phyloP scores from a whole-genome alignment of 2,329 filamentous ascomycete genomes.

The Fusarium sp. region DNA sequence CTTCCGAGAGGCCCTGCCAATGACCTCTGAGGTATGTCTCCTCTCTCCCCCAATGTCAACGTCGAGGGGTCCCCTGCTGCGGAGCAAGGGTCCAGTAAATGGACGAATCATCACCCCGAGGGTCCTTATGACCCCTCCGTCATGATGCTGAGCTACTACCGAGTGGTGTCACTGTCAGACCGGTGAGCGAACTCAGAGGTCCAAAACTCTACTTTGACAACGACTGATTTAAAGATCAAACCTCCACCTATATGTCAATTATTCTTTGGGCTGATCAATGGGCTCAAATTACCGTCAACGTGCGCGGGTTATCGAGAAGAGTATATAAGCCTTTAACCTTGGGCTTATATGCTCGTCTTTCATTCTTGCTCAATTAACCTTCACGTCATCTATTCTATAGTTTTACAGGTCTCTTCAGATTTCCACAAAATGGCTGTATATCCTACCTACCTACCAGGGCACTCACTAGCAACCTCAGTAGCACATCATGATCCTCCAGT shows the following conservation, averaged over 20 bases:
- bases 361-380: not conserved
- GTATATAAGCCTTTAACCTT: not conserved
- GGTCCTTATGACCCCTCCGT: slow-evolving; percentile 14
- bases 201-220: not conserved
- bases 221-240: not conserved
- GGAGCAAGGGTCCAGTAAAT: slow-evolving; percentile 17
- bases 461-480: not conserved
- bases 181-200: not conserved
- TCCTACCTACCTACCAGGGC: not conserved
- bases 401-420: not conserved
- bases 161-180: slow-evolving; percentile 9
- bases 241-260: not conserved
- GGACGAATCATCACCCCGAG: slow-evolving; percentile 12
- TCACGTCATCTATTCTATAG: not conserved
- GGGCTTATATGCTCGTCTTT: not conserved
- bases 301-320: not conserved
- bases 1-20: slow-evolving; percentile 1
- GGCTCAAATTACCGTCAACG: not conserved
- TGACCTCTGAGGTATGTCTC: slow-evolving; percentile 15
- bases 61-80: slow-evolving; percentile 10
- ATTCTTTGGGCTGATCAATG: not conserved
- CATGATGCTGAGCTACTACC: slow-evolving; percentile 23
- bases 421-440: no score
- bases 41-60: not conserved
- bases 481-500: not conserved